These are phyloP conservation scores for Pseudogymnoascus sp. DNA, from an alignment of 2,329 filamentous ascomycete species.

Conservation along the genomic window DNA sequence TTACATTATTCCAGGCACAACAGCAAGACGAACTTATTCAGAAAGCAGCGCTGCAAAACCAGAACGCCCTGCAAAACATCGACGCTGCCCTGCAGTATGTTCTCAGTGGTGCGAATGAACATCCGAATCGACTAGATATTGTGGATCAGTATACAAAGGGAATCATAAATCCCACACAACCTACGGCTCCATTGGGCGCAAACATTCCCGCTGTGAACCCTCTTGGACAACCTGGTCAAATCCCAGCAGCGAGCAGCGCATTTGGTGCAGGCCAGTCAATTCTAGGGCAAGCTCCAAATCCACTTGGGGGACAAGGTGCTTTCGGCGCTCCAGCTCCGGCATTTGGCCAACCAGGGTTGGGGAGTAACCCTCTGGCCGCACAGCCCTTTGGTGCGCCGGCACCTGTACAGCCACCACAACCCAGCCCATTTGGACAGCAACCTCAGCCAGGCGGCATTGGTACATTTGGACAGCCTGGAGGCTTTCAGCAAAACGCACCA, in stretches of 20 bases:
- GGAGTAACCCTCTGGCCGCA: slow-evolving; percentile 10
- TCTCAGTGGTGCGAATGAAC: slow-evolving; percentile 54
- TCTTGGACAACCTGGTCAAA: slow-evolving; percentile 24
- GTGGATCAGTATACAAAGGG: slow-evolving; percentile 38
- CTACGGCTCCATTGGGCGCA: background rate
- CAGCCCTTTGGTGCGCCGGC: slow-evolving; percentile 11
- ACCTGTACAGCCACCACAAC: slow-evolving; percentile 25
- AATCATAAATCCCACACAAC: slow-evolving; percentile 17
- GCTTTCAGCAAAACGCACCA: slow-evolving; percentile 30
- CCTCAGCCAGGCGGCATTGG: slow-evolving; percentile 21
- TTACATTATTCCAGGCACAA: slow-evolving; percentile 38
- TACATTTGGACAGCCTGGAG: background rate
- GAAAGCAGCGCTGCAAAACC: slow-evolving; percentile 62
- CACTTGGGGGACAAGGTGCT: slow-evolving; percentile 24
- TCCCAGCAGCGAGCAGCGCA: slow-evolving; percentile 18
- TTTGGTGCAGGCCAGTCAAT: slow-evolving; percentile 33
- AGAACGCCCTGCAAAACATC: slow-evolving; percentile 58
- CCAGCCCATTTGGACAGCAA: slow-evolving; percentile 37
- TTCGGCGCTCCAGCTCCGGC: slow-evolving; percentile 22
- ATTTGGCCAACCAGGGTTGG: background rate
- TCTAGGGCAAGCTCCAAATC: slow-evolving; percentile 28
- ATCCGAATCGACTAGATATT: slow-evolving; percentile 66
- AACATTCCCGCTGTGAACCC: slow-evolving; percentile 17
- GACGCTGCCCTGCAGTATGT: slow-evolving; percentile 66
- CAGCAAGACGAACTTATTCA: slow-evolving; percentile 53